Conservation (phyloP, 352 stramenopile genomes). For the Plasmopara muralis region DNA sequence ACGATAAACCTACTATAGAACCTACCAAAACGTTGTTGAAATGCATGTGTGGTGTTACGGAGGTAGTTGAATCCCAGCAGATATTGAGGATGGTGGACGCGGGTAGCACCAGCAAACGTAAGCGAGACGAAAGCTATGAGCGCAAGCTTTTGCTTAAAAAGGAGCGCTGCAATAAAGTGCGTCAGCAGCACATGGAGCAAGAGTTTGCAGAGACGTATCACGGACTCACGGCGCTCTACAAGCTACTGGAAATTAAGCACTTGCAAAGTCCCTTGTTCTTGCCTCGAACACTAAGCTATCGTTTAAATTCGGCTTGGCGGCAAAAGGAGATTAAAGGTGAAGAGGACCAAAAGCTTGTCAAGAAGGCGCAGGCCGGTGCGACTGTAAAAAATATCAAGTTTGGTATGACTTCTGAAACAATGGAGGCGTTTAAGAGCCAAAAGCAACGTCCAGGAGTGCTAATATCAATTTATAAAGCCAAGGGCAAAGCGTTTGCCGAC, state of each 20-base stretch:
- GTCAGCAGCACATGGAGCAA: constrained; percentile 69
- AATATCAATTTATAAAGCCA: constrained; percentile 45
- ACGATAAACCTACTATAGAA: background rate
- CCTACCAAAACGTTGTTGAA: background rate
- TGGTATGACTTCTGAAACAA: constrained; percentile 56
- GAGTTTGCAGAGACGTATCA: constrained; percentile 81
- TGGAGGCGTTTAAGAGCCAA: constrained; percentile 52
- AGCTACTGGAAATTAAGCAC: constrained; percentile 71
- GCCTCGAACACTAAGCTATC: constrained; percentile 73
- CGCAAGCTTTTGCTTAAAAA: constrained; percentile 25
- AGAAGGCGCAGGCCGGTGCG: constrained; percentile 19
- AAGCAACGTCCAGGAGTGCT: constrained; percentile 47
- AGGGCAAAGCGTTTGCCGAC: constrained; percentile 37
- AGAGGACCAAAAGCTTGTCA: background rate
- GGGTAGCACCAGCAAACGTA: constrained; percentile 43
- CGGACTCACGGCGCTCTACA: constrained; percentile 72
- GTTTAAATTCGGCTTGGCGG: constrained; percentile 30
- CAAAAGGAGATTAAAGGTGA: constrained; percentile 19
- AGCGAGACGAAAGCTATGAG: constrained; percentile 50
- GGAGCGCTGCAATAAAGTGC: constrained; percentile 38
- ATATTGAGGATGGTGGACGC: constrained; percentile 19
- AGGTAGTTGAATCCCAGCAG: background rate
- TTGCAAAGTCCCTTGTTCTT: constrained; percentile 67
- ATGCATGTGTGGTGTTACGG: background rate
- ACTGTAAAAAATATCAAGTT: constrained; percentile 56